Conservation (phyloP, 305 asterid species). For the Euphrasia arctica region DNA sequence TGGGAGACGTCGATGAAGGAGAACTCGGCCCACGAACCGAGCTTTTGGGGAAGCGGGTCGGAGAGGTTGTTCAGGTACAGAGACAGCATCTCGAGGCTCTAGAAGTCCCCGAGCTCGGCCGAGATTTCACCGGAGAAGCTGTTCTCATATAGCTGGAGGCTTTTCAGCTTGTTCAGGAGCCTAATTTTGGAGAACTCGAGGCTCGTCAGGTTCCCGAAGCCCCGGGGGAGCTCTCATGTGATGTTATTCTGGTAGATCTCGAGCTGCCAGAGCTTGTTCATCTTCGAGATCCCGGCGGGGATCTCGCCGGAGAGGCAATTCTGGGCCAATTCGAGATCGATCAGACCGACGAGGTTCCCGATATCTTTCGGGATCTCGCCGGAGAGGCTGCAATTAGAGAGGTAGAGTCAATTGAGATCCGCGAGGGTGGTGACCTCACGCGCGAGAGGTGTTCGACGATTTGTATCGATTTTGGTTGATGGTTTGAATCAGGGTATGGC, state of each 20-base stretch:
- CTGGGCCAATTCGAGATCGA: slow-evolving; percentile 48
- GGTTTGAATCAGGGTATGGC: too few relatives aligned
- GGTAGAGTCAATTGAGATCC: slow-evolving; percentile 52
- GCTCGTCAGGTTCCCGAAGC: slow-evolving; percentile 39
- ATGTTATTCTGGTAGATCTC: slow-evolving; percentile 56
- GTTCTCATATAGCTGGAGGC: slow-evolving; percentile 62
- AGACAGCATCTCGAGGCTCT: slow-evolving; percentile 46
- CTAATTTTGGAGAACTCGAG: slow-evolving; percentile 44
- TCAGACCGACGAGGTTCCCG: slow-evolving; percentile 32
- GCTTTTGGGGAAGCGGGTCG: too few relatives aligned
- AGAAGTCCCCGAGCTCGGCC: slow-evolving; percentile 66
- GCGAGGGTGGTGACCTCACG: slow-evolving; percentile 36
- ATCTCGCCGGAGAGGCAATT: slow-evolving; percentile 58
- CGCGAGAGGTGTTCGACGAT: slow-evolving; percentile 47
- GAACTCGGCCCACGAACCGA: too few relatives aligned
- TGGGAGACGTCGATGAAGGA: slow-evolving; percentile 37
- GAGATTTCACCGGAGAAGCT: slow-evolving; percentile 73
- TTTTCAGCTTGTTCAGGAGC: slow-evolving; percentile 45
- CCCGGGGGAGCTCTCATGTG: slow-evolving; percentile 59
- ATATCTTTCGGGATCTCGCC: slow-evolving; percentile 69
- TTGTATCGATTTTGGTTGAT: too few relatives aligned
- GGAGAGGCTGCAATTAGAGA: slow-evolving; percentile 57
- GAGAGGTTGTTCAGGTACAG: too few relatives aligned
- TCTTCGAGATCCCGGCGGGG: slow-evolving; percentile 61
- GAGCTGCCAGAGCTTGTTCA: slow-evolving; percentile 24